Base-by-base conservation (phyloP, 2,329 filamentous ascomycete species). In the Epichloe uncinata region DNA sequence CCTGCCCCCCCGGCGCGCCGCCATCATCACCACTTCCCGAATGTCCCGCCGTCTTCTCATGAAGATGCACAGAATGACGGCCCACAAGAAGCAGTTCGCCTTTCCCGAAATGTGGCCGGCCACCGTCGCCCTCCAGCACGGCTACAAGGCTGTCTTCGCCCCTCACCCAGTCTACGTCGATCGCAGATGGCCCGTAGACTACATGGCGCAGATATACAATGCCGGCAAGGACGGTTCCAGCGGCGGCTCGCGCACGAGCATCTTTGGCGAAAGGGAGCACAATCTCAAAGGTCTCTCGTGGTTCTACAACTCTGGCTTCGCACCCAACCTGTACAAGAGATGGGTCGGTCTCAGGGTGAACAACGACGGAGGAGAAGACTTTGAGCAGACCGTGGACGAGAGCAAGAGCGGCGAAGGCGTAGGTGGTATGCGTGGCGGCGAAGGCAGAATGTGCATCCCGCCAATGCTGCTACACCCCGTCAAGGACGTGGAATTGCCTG, bases 21-120 rank as follows among this genome's bases (percentile, higher is more conserved):
- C 87, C 57, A 95, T 97, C 68, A 91, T 95, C 63, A 91, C 90
- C 0, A 84, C 89, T 0, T 85, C 85, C 1, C 81, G 91, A 48
- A 84, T 97, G 69, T 93, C 85, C 12, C 81, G 82, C 45, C 81
- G 81, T 44, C 79, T 96, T 45, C 75, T 97, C 13, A 72, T 82
- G 53, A 84, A 84, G 16, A 97, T 97, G 91, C 91, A 97, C 71
- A 78, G 81, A 50, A 89, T 95, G 70, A 95, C 90, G 4, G 81
- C 82, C 33, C 78, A 87, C 59, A 83, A 84, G 61, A 90, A 89
- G 58, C 86, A 94, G 66, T 86, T 87, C 55, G 94, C 93, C 71
- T 95, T 95, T 64, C 87, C 89, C 0, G 91, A 97, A 67, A 96
- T 96, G 90, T 96, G 88, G 88, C 87, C 90, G 0, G 84, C 84